These are phyloP conservation scores for Coelastrella sp. DNA, from an alignment of 139 green algal genomes.

Conservation along the genomic window DNA sequence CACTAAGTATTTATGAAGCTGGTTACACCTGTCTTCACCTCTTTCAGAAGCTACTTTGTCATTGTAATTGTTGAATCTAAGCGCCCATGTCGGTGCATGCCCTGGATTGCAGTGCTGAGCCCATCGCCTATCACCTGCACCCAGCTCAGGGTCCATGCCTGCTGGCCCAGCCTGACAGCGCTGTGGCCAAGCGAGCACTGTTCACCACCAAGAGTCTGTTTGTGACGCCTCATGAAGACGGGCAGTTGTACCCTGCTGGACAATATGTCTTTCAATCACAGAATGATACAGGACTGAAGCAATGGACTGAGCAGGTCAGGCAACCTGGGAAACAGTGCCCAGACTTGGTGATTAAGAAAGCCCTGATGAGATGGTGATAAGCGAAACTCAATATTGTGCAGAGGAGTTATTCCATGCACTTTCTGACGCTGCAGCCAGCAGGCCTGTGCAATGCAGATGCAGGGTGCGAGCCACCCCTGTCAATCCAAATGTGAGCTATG, in stretches of 20 bases:
- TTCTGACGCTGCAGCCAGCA: no score
- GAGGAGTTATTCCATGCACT: no score
- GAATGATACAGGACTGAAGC: constrained; percentile 30
- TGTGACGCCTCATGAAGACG: constrained; percentile 80
- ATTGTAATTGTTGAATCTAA: no score
- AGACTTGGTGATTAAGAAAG: neutral
- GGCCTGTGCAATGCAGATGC: no score
- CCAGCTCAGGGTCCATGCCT: constrained; percentile 50
- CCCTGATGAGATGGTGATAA: no score
- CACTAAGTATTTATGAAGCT: no score
- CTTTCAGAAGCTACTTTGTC: no score
- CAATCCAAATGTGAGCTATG: no score
- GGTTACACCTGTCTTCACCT: no score
- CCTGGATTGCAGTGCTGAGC: constrained; percentile 54
- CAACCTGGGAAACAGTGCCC: no score
- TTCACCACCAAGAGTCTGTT: constrained; percentile 86
- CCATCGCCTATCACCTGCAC: constrained; percentile 80
- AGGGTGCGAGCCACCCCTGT: no score
- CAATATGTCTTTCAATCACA: constrained; percentile 74
- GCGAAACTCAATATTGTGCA: no score
- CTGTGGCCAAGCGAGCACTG: constrained; percentile 54
- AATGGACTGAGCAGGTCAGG: constrained; percentile 71
- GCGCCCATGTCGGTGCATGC: neutral
- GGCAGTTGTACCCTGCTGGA: constrained; percentile 79
- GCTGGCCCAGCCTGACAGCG: constrained; percentile 55